Percentiles rank a stretch among this genome's conserved stretches.
Evolutionary conservation across 208 protist genomes (phyloP).

Genomic region (Leishmania turanica): DNA sequence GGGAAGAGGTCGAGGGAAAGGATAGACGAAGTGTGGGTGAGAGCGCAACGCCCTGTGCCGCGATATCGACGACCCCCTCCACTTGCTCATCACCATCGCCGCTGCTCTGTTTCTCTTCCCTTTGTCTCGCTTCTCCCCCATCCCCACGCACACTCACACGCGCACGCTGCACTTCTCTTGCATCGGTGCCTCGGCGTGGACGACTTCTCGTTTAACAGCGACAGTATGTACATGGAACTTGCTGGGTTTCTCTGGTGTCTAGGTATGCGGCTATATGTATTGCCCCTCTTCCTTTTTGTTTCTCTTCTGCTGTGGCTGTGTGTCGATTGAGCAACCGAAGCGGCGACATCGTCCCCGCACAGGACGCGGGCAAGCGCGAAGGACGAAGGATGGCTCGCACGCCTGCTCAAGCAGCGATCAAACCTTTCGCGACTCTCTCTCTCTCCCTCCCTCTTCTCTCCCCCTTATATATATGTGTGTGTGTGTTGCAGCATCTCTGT

Average conservation of each 20-base stretch:
- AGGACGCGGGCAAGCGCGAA: not conserved
- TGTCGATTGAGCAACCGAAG: not conserved
- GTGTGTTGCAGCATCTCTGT: not conserved
- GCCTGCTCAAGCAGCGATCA: not conserved
- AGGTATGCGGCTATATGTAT: no score
- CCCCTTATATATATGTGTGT: no score
- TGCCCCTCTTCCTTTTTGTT: not conserved
- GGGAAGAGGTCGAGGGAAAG: not conserved
- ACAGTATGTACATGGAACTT: not conserved
- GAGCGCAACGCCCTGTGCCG: not conserved
- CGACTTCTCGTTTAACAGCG: not conserved
- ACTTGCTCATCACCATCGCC: not conserved
- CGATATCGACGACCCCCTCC: not conserved
- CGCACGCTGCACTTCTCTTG: not conserved
- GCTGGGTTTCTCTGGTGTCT: not conserved
- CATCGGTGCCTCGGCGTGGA: not conserved
- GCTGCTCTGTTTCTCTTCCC: not conserved
- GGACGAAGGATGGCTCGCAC: not conserved
- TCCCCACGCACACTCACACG: not conserved
- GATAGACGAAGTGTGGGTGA: not conserved
- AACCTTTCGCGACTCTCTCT: no score
- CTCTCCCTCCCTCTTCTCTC: not conserved
- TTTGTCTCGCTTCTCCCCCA: not conserved
- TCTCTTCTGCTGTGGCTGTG: not conserved
- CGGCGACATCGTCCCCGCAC: no score